These are phyloP conservation scores for Crotalaria pallida DNA, from an alignment of 306 rosid species.

Conservation along the genomic window DNA sequence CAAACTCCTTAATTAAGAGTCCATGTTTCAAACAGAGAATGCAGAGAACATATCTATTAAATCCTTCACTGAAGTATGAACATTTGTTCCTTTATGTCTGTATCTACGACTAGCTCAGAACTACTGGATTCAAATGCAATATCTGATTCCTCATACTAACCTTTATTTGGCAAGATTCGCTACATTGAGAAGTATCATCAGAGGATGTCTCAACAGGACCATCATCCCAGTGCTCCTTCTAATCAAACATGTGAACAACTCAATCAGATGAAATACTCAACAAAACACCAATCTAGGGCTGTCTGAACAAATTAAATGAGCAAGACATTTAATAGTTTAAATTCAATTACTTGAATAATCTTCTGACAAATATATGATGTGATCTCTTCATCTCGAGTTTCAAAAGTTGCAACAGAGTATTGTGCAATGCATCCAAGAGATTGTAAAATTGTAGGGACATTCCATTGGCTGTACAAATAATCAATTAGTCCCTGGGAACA, in stretches of 20 bases:
- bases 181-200: slow-evolving; percentile 30
- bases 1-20: background rate
- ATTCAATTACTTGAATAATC: slow-evolving; percentile 61
- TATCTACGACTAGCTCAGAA: slow-evolving; percentile 4
- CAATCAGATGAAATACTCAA: slow-evolving; percentile 2
- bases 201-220: slow-evolving; percentile 21
- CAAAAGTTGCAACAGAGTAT: slow-evolving; percentile 59
- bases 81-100: background rate
- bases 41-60: background rate
- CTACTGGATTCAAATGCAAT: slow-evolving; percentile 2
- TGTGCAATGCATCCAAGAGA: slow-evolving; percentile 83
- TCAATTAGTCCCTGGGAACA: slow-evolving; percentile 54
- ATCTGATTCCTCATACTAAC: slow-evolving; percentile 34
- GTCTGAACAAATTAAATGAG: slow-evolving; percentile 22
- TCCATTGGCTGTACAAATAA: slow-evolving; percentile 46
- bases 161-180: slow-evolving; percentile 64
- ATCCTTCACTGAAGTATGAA: background rate
- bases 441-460: slow-evolving; percentile 78
- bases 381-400: slow-evolving; percentile 57
- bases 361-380: slow-evolving; percentile 47
- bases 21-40: background rate
- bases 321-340: slow-evolving; percentile 18
- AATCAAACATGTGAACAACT: slow-evolving; percentile 30
- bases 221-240: slow-evolving; percentile 49
- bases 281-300: background rate